Percentiles rank a stretch among this genome's conserved stretches.
Conservation (phyloP, 2,329 filamentous ascomycete genomes). For the Trichophyton rubrum region DNA sequence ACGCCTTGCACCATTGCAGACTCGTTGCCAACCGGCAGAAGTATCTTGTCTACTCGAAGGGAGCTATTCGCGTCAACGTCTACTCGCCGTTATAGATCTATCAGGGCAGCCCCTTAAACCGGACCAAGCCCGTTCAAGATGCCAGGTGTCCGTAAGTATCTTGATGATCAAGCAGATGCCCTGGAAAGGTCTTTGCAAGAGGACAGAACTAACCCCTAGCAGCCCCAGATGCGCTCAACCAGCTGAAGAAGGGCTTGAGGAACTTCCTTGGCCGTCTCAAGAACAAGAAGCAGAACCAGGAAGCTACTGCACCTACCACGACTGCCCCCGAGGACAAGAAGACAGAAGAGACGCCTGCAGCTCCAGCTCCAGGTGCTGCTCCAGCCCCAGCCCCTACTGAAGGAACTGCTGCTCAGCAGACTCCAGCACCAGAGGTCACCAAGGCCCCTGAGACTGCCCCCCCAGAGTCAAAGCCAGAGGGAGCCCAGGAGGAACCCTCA, state of each 20-base stretch:
- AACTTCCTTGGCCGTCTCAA: constrained; percentile 21
- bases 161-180: not conserved
- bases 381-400: constrained; percentile 10
- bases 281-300: constrained; percentile 17
- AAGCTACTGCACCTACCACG: constrained; percentile 7
- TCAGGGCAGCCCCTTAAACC: not conserved
- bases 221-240: constrained; percentile 23
- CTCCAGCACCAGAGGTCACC: constrained; percentile 4
- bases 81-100: not conserved
- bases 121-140: constrained; percentile 15
- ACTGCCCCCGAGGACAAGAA: constrained; percentile 10
- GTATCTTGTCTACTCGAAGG: not conserved
- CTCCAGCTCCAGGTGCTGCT: constrained; percentile 9
- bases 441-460: constrained; percentile 10
- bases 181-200: not conserved
- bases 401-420: constrained; percentile 8
- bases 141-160: constrained; percentile 25
- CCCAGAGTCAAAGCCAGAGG: constrained; percentile 15
- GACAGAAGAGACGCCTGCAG: constrained; percentile 9
- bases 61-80: not conserved
- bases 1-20: not conserved
- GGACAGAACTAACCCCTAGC: not conserved
- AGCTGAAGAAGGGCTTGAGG: constrained; percentile 25
- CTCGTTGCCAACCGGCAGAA: not conserved
- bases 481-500: constrained; percentile 14